A percentile compares a stretch with the other conserved stretches of the same genome.
These are phyloP conservation scores for Globisporangium viniferum DNA, from an alignment of 352 stramenopile species.

Conservation along the genomic window DNA sequence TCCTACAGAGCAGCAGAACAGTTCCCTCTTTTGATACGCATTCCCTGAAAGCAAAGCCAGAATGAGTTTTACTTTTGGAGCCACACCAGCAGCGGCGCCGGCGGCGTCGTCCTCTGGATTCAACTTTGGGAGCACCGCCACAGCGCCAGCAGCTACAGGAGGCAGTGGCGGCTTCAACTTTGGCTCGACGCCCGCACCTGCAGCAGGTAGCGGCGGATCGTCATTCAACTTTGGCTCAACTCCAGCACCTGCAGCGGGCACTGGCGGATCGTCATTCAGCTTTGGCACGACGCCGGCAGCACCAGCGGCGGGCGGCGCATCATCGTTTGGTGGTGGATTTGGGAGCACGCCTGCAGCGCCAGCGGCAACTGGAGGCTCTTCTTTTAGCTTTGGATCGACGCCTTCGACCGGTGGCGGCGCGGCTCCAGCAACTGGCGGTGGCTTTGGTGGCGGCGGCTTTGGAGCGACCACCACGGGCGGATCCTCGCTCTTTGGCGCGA, in stretches of 20 bases:
- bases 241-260: conserved; percentile 1
- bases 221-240: conserved; percentile 19
- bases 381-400: conserved; percentile 18
- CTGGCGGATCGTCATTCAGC: conserved; percentile 10
- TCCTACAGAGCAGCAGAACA: not conserved
- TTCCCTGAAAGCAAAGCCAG: not conserved
- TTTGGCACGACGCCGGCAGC: conserved; percentile 14
- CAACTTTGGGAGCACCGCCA: conserved; percentile 29
- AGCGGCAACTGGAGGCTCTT: not conserved
- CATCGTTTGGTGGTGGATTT: conserved; percentile 17
- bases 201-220: not conserved
- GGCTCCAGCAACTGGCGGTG: not conserved
- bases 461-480: conserved; percentile 19
- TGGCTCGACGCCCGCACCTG: conserved; percentile 17
- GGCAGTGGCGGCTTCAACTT: conserved; percentile 31
- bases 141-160: conserved; percentile 2
- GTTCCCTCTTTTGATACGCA: not conserved
- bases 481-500: conserved; percentile 19
- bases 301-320: conserved; percentile 5
- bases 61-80: conserved; percentile 56
- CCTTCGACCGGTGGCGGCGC: not conserved
- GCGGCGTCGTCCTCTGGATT: conserved; percentile 29
- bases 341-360: not conserved
- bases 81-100: conserved; percentile 15
- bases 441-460: conserved; percentile 16